Evolutionary conservation across 2,329 filamentous ascomycete genomes (phyloP).

Genomic region (Exophiala dermatitidis): DNA sequence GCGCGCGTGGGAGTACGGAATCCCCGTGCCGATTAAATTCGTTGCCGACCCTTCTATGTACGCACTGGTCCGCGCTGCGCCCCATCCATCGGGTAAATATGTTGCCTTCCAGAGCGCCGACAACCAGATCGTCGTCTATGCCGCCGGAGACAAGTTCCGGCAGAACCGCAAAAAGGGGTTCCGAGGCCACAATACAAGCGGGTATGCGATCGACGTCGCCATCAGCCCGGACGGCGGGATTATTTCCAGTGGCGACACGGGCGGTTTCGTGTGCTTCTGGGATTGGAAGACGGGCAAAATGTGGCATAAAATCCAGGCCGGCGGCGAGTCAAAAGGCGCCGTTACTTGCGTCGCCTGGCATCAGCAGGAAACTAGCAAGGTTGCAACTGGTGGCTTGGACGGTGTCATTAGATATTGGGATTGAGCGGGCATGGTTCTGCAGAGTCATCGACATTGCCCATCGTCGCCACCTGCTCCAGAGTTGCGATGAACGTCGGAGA

Average conservation of each 20-base stretch:
- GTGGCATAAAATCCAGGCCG: constrained; percentile 88
- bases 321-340: constrained; percentile 43
- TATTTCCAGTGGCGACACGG: constrained; percentile 76
- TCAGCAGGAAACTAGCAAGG: constrained; percentile 92
- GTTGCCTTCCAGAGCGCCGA: constrained; percentile 89
- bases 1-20: constrained; percentile 96
- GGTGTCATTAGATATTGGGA: constrained; percentile 92
- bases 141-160: constrained; percentile 87
- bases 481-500: too few species aligned
- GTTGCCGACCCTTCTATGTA: constrained; percentile 98
- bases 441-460: too few species aligned
- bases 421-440: constrained; percentile 36
- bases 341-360: constrained; percentile 91
- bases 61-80: constrained; percentile 75
- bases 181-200: constrained; percentile 90
- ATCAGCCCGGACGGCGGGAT: constrained; percentile 90
- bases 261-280: constrained; percentile 90
- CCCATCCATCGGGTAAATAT: constrained; percentile 86
- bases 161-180: constrained; percentile 97
- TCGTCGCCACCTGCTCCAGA: too few species aligned
- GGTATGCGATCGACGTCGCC: constrained; percentile 82
- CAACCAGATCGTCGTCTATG: constrained; percentile 95
- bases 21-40: constrained; percentile 96
- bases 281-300: constrained; percentile 99
- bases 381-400: constrained; percentile 82